phyloP scores from a whole-genome alignment of 2,329 filamentous ascomycete species.

The Arthroderma sp. region DNA sequence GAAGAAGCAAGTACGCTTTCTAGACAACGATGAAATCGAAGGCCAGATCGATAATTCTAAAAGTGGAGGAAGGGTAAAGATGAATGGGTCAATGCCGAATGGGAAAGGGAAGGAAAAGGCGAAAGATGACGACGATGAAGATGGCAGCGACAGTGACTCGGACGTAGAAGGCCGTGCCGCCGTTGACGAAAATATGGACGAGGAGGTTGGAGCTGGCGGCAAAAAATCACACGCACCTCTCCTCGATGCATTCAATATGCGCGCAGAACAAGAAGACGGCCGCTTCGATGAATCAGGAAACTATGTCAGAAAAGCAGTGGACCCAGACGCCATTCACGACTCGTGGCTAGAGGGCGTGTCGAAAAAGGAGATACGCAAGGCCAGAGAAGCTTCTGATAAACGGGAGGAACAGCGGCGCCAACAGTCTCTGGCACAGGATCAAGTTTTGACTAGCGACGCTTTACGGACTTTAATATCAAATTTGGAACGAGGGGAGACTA shows the following conservation, averaged over 20 bases:
- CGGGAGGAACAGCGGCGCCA: constrained; percentile 63
- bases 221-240: constrained; percentile 89
- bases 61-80: constrained; percentile 54
- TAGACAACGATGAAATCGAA: constrained; percentile 54
- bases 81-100: constrained; percentile 40
- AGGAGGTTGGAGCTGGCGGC: constrained; percentile 78
- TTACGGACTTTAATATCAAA: constrained; percentile 58
- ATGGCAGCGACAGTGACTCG: constrained; percentile 45
- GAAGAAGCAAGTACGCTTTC: constrained; percentile 47
- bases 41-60: constrained; percentile 65
- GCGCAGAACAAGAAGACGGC: constrained; percentile 78
- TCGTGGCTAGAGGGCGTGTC: constrained; percentile 83
- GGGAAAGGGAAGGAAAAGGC: constrained; percentile 34
- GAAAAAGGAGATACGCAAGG: constrained; percentile 84
- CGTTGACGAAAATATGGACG: constrained; percentile 64
- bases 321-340: constrained; percentile 84
- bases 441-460: constrained; percentile 57
- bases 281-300: constrained; percentile 85
- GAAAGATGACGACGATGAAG: constrained; percentile 43
- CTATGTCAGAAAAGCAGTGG: constrained; percentile 74
- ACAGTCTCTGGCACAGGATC: constrained; percentile 61
- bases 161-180: constrained; percentile 57
- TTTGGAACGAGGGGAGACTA: constrained; percentile 69
- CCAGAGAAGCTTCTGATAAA: constrained; percentile 75
- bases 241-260: constrained; percentile 93